These are phyloP conservation scores for Rhododendron williamsianum DNA, from an alignment of 148 eudicot species.

Conservation along the genomic window DNA sequence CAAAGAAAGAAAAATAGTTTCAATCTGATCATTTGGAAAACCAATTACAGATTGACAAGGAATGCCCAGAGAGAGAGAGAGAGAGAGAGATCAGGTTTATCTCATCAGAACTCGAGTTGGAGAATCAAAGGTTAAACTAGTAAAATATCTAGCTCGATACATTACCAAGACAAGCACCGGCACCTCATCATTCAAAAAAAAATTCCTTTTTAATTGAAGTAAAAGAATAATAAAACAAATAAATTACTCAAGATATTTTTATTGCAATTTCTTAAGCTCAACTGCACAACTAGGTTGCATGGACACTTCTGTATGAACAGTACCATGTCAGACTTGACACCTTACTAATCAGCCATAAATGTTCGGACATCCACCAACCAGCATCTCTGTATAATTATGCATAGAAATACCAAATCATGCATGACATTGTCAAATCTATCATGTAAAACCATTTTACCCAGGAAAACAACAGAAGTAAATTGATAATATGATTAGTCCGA, in stretches of 20 bases:
- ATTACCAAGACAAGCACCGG: background rate
- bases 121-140: background rate
- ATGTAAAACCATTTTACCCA: background rate
- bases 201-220: background rate
- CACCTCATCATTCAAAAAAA: background rate
- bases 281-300: background rate
- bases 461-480: background rate
- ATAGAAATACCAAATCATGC: background rate
- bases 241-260: background rate
- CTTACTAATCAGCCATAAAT: background rate
- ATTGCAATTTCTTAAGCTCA: background rate
- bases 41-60: background rate
- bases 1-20: background rate
- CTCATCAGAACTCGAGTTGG: background rate
- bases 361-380: background rate
- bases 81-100: background rate
- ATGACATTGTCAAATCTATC: background rate
- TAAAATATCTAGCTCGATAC: background rate
- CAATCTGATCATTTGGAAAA: background rate
- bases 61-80: background rate
- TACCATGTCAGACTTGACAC: background rate
- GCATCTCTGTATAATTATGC: background rate
- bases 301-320: background rate
- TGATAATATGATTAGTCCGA: background rate
- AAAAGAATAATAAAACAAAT: background rate